Percentiles rank a stretch among this genome's conserved stretches.
Evolutionary conservation across 768 basidiomycete genomes (phyloP).

Genomic region (Obba rivulosa): DNA sequence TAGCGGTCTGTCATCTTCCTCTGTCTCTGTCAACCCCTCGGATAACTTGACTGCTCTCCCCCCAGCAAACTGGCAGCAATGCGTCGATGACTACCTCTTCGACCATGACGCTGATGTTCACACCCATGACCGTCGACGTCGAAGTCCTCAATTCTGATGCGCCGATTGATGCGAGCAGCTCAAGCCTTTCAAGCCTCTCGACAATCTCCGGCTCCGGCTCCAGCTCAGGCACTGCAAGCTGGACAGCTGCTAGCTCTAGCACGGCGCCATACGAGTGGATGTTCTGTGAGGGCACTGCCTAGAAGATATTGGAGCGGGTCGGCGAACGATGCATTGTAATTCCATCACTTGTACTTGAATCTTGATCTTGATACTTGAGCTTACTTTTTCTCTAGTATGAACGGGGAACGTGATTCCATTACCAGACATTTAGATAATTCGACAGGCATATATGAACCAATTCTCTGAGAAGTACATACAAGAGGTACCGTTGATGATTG

Average conservation of each 20-base stretch:
- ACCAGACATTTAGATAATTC: no score
- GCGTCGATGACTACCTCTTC: constrained; percentile 11
- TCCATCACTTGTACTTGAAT: no score
- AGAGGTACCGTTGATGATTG: no score
- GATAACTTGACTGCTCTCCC: constrained; percentile 14
- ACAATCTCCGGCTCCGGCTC: no score
- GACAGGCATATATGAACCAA: no score
- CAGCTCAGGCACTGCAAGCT: constrained; percentile 1
- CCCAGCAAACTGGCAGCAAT: no score
- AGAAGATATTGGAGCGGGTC: background rate
- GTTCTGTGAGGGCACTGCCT: constrained; percentile 25
- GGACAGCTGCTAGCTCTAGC: background rate
- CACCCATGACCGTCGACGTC: background rate
- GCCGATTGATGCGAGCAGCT: background rate
- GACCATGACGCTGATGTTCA: constrained; percentile 14
- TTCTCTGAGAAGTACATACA: no score
- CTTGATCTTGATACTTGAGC: no score
- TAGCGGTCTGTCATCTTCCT: no score
- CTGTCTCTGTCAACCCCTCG: constrained; percentile 12
- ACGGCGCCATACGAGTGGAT: constrained; percentile 35
- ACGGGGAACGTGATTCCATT: no score
- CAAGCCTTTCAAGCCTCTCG: constrained; percentile 1
- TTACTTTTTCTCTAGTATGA: no score
- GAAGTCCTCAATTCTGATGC: background rate
- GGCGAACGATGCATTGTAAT: background rate